A percentile compares a stretch with the other conserved stretches of the same genome.
Evolutionary conservation across 768 basidiomycete species (phyloP).

Genomic region (Podaxis sp.): DNA sequence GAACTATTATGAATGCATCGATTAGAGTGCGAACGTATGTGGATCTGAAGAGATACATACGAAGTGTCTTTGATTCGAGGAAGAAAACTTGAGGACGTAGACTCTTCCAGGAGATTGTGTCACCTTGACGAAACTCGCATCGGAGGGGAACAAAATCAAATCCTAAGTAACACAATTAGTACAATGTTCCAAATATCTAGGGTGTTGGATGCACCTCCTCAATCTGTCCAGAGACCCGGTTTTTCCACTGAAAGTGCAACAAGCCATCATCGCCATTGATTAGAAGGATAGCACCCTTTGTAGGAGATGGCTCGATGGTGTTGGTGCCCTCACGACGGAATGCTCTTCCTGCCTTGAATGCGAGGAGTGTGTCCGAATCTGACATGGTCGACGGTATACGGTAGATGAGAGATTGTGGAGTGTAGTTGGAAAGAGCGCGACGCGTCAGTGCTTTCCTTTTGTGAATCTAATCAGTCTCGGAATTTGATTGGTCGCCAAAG

Average conservation of each 20-base stretch:
- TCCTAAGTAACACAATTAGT: constrained; percentile 48
- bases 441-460: constrained; percentile 40
- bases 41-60: constrained; percentile 37
- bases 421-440: constrained; percentile 26
- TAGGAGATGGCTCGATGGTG: constrained; percentile 62
- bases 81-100: constrained; percentile 89
- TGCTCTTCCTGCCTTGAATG: constrained; percentile 75
- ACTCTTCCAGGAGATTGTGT: constrained; percentile 66
- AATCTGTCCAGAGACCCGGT: constrained; percentile 55
- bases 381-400: constrained; percentile 16
- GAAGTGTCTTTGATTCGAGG: constrained; percentile 87
- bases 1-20: constrained; percentile 49
- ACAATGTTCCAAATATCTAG: not conserved
- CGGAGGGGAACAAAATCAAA: constrained; percentile 82
- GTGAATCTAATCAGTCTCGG: constrained; percentile 31
- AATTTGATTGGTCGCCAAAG: constrained; percentile 12
- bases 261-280: constrained; percentile 73
- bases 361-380: constrained; percentile 46
- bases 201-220: constrained; percentile 53
- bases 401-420: constrained; percentile 12
- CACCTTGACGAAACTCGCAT: constrained; percentile 81
- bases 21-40: not conserved
- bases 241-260: constrained; percentile 80
- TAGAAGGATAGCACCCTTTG: constrained; percentile 74
- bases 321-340: constrained; percentile 68